phyloP scores from a whole-genome alignment of 371 early-diverging fungal species.

The Mycotypha africana region DNA sequence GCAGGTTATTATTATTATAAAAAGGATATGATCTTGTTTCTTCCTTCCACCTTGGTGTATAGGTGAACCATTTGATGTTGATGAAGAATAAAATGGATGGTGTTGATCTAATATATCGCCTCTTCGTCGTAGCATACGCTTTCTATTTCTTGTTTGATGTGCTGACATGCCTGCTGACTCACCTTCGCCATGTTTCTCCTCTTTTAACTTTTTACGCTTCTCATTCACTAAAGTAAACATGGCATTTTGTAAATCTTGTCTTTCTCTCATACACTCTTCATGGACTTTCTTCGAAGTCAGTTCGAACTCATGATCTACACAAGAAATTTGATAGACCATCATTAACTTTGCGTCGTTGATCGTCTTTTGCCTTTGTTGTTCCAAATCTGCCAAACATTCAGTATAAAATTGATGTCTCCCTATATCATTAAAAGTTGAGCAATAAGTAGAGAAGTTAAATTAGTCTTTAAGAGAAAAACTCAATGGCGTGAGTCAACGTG shows the following conservation, averaged over 20 bases:
- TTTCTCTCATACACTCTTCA: slow-evolving; percentile 11
- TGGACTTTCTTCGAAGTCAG: slow-evolving; percentile 2
- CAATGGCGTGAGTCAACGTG: no score
- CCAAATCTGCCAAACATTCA: slow-evolving; percentile 4
- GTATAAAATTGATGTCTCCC: slow-evolving; percentile 2
- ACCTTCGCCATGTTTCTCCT: slow-evolving; percentile 17
- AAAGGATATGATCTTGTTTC: slow-evolving; percentile 19
- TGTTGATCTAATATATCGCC: no score
- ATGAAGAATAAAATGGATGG: no score
- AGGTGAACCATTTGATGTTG: no score
- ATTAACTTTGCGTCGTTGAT: slow-evolving; percentile 12
- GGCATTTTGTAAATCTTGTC: slow-evolving; percentile 11
- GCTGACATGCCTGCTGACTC: background rate
- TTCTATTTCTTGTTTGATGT: slow-evolving; percentile 12
- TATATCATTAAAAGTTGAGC: no score
- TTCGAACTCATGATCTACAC: slow-evolving; percentile 4
- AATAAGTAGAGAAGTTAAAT: no score
- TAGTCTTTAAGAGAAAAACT: no score
- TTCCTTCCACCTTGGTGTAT: background rate
- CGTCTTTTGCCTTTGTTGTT: slow-evolving; percentile 4
- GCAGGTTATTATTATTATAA: background rate
- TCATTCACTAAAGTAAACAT: slow-evolving; percentile 14
- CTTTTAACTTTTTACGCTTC: slow-evolving; percentile 13
- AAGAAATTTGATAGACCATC: slow-evolving; percentile 18
- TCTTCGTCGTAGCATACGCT: slow-evolving; percentile 4